Evolutionary conservation across 2,329 filamentous ascomycete genomes (phyloP).

Genomic region (Coniella lustricola): DNA sequence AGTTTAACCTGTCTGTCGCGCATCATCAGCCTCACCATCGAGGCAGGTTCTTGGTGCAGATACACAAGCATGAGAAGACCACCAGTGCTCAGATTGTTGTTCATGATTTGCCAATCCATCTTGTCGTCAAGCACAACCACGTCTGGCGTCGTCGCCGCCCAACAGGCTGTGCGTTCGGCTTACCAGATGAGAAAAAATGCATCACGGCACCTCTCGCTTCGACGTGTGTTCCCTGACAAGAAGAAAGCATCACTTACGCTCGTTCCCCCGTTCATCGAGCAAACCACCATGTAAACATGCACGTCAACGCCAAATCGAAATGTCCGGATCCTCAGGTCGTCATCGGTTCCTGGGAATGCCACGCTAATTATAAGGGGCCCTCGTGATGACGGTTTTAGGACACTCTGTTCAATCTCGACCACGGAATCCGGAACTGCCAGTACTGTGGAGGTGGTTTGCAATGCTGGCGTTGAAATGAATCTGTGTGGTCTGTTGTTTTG

Average conservation of each 20-base stretch:
- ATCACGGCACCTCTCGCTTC: constrained; percentile 4
- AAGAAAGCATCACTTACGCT: constrained; percentile 10
- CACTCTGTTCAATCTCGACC: constrained; percentile 47
- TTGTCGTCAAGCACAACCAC: constrained; percentile 16
- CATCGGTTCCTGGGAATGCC: constrained; percentile 58
- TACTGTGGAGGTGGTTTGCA: constrained; percentile 29
- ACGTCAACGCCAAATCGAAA: background rate
- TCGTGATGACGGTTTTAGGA: constrained; percentile 65
- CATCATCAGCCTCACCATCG: too few species aligned
- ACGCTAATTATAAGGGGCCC: constrained; percentile 51
- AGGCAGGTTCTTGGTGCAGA: background rate
- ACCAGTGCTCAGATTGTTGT: constrained; percentile 7
- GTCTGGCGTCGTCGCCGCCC: background rate
- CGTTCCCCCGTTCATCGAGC: background rate
- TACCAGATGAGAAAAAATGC: constrained; percentile 15
- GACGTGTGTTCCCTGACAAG: too few species aligned
- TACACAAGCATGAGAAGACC: background rate
- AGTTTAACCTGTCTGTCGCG: too few species aligned
- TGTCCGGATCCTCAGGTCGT: constrained; percentile 47
- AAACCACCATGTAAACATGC: background rate
- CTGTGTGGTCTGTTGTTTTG: constrained; percentile 25
- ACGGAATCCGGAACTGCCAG: constrained; percentile 47
- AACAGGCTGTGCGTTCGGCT: constrained; percentile 16
- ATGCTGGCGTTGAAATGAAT: constrained; percentile 31
- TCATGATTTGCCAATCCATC: constrained; percentile 5